Conservation (phyloP, 2,329 filamentous ascomycete species). For the Ilyonectria robusta region DNA sequence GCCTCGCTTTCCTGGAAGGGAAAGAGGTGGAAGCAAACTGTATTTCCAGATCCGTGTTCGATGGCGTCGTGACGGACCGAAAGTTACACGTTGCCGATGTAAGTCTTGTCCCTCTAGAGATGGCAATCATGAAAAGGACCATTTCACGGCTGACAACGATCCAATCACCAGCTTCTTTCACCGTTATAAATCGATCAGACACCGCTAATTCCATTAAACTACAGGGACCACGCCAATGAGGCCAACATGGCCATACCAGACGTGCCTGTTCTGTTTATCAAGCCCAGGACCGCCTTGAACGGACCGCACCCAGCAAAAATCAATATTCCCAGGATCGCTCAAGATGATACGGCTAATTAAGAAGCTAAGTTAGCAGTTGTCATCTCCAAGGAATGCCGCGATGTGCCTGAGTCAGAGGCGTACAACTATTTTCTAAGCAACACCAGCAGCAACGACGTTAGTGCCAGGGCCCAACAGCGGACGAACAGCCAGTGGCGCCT, state of each 20-base stretch:
- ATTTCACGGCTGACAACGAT: too few species aligned
- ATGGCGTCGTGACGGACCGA: conserved; percentile 1
- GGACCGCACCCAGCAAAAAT: conserved; percentile 51
- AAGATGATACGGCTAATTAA: conserved; percentile 56
- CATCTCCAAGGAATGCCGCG: conserved; percentile 58
- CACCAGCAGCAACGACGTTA: conserved; percentile 58
- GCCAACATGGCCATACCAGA: conserved; percentile 54
- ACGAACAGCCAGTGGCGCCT: conserved; percentile 59
- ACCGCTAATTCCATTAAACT: conserved; percentile 62
- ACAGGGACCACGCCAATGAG: conserved; percentile 57
- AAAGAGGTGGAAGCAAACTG: not conserved
- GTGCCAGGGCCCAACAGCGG: conserved; percentile 55
- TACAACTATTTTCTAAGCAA: conserved; percentile 58
- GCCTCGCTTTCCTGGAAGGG: conserved; percentile 22
- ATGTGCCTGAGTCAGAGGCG: conserved; percentile 55
- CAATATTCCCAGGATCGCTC: conserved; percentile 41
- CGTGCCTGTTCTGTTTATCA: conserved; percentile 55
- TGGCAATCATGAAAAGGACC: too few species aligned
- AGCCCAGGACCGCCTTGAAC: conserved; percentile 54
- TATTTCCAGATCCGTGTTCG: not conserved
- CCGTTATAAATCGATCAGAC: conserved; percentile 54
- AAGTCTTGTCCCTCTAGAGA: not conserved
- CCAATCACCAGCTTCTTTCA: conserved; percentile 45
- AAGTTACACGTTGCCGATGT: not conserved
- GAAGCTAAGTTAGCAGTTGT: conserved; percentile 57